Evolutionary conservation across 2,329 filamentous ascomycete genomes (phyloP).

Genomic region (Cladosporium sp.): DNA sequence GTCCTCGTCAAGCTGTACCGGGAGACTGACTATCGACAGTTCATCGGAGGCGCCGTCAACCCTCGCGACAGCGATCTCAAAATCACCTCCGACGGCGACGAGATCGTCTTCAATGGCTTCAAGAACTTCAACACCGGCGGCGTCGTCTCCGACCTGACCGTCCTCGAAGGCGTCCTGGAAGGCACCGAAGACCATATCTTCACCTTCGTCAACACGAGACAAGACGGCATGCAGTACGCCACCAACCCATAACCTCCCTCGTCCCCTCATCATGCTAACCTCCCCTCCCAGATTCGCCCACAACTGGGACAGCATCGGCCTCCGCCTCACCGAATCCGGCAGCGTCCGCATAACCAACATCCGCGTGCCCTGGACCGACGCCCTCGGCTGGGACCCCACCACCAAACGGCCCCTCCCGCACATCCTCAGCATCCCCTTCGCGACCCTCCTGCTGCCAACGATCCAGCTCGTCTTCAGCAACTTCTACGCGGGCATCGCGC

Average conservation of each 20-base stretch:
- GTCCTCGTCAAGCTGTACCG: neutral
- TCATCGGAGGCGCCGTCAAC: constrained; percentile 59
- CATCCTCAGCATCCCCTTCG: constrained; percentile 49
- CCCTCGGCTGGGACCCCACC: constrained; percentile 52
- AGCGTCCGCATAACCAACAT: constrained; percentile 56
- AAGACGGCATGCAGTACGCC: constrained; percentile 44
- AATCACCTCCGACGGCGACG: constrained; percentile 49
- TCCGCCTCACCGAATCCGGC: constrained; percentile 59
- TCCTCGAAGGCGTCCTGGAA: constrained; percentile 57
- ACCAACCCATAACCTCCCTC: neutral
- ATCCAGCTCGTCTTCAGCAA: constrained; percentile 63
- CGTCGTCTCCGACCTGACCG: constrained; percentile 59
- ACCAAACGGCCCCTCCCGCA: constrained; percentile 47
- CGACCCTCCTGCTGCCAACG: constrained; percentile 53
- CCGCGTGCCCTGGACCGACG: constrained; percentile 52
- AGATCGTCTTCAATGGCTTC: constrained; percentile 54
- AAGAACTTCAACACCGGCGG: constrained; percentile 65
- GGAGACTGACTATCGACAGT: constrained; percentile 38
- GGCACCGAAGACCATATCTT: constrained; percentile 57
- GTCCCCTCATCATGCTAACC: neutral
- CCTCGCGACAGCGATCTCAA: constrained; percentile 57
- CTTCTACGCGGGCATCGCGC: constrained; percentile 59
- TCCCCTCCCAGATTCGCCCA: constrained; percentile 41
- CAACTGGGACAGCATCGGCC: constrained; percentile 60
- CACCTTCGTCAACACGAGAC: constrained; percentile 52